phyloP scores from a whole-genome alignment of 139 green algal genomes.

The Volvox reticuliferus region DNA sequence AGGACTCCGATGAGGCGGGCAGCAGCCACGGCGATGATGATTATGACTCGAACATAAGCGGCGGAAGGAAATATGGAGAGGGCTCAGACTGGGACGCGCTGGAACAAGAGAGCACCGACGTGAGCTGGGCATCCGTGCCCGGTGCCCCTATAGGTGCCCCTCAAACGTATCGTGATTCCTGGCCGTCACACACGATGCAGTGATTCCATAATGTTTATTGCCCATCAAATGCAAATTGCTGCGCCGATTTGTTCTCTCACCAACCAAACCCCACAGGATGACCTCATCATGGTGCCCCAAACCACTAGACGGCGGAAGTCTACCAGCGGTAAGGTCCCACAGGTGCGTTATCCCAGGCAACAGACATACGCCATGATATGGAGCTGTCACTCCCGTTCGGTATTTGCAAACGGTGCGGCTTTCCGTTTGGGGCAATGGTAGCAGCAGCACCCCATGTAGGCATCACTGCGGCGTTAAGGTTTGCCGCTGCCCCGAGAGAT shows the following conservation, averaged over 20 bases:
- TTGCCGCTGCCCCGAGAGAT: neutral
- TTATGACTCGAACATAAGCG: neutral
- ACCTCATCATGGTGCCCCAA: conserved; percentile 1
- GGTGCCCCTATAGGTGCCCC: neutral
- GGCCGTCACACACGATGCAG: neutral
- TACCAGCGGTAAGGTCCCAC: neutral
- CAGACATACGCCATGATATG: too few relatives aligned
- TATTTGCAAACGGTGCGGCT: too few relatives aligned
- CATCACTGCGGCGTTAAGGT: neutral
- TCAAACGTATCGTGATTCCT: neutral
- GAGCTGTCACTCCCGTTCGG: too few relatives aligned
- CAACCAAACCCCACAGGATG: neutral
- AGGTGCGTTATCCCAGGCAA: too few relatives aligned
- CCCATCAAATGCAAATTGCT: neutral
- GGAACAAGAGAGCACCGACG: neutral
- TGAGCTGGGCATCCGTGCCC: neutral
- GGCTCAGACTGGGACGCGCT: neutral
- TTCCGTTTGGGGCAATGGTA: neutral
- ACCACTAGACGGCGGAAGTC: neutral
- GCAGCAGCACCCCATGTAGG: neutral
- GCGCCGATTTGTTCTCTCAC: neutral
- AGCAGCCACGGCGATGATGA: neutral
- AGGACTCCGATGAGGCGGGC: neutral
- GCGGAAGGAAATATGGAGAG: neutral
- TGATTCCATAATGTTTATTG: neutral